A percentile compares a stretch with the other conserved stretches of the same genome.
Evolutionary conservation across 768 basidiomycete genomes (phyloP).

Genomic region (Kwoniella botswanensis): DNA sequence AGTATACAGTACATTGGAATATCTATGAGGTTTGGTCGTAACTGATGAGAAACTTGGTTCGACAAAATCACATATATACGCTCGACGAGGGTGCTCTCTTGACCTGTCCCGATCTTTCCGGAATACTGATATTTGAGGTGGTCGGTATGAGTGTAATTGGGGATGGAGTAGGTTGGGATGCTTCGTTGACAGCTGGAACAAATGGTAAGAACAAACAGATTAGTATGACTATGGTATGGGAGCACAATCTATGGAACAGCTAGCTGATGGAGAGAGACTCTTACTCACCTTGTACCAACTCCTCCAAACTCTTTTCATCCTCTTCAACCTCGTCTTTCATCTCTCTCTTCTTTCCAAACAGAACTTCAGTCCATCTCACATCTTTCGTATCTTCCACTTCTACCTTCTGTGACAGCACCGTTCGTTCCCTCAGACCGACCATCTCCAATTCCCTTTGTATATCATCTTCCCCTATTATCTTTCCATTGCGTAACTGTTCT

Average conservation of each 20-base stretch:
- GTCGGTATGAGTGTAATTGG: slow-evolving; percentile 4
- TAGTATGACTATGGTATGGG: too few species aligned
- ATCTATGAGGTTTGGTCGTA: not conserved
- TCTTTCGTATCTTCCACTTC: slow-evolving; percentile 35
- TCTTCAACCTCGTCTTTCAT: slow-evolving; percentile 34
- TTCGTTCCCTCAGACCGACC: slow-evolving; percentile 57
- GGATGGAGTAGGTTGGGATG: not conserved
- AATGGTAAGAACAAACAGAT: not conserved
- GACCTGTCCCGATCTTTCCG: slow-evolving; percentile 13
- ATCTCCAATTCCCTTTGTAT: slow-evolving; percentile 56
- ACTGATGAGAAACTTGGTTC: not conserved
- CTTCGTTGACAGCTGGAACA: slow-evolving; percentile 20
- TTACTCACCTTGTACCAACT: slow-evolving; percentile 27
- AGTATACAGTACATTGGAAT: not conserved
- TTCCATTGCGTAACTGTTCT: slow-evolving; percentile 27
- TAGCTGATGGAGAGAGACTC: not conserved
- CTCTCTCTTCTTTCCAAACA: slow-evolving; percentile 55
- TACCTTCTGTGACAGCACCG: slow-evolving; percentile 30
- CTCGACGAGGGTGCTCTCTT: slow-evolving; percentile 25
- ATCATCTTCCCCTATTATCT: slow-evolving; percentile 36
- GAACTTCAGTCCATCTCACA: slow-evolving; percentile 55
- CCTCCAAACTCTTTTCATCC: slow-evolving; percentile 18
- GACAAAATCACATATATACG: slow-evolving; percentile 19
- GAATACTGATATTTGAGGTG: not conserved
- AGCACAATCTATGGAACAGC: too few species aligned